phyloP scores from a whole-genome alignment of 202 grass and related monocot genomes.

The Hordeum pubiflorum region DNA sequence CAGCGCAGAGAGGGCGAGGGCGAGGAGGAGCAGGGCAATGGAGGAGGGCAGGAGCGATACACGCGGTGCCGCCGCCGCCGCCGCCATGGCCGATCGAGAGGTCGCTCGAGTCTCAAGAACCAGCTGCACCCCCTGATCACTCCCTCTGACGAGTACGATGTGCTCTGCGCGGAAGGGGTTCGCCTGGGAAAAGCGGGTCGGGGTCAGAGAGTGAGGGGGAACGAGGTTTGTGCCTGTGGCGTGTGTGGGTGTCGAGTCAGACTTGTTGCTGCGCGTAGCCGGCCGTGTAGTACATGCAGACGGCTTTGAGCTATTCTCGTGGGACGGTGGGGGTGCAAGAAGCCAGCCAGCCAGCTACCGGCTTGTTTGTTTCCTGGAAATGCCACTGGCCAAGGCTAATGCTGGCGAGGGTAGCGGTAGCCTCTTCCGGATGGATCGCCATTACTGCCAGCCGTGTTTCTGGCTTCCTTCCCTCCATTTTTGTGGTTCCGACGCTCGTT shows the following conservation, averaged over 20 bases:
- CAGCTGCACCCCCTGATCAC: not conserved
- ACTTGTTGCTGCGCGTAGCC: not conserved
- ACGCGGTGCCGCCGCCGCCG: not conserved
- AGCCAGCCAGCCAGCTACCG: not conserved
- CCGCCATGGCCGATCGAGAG: slow-evolving; percentile 8
- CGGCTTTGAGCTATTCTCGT: slow-evolving; percentile 41
- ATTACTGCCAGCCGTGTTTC: slow-evolving; percentile 6
- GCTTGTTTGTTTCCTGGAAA: not conserved
- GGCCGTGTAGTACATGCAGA: not conserved
- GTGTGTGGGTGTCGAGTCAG: not conserved
- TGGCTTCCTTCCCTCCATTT: not conserved
- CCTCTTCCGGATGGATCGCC: not conserved
- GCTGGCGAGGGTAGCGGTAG: too few relatives aligned
- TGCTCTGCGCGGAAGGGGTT: not conserved
- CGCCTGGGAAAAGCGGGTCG: not conserved
- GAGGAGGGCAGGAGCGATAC: slow-evolving; percentile 1
- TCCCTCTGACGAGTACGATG: not conserved
- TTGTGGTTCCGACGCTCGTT: not conserved
- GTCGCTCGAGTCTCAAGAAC: not conserved
- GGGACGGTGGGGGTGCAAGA: not conserved
- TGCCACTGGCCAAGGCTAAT: too few relatives aligned
- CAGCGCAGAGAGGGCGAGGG: slow-evolving; percentile 31
- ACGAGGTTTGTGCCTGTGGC: not conserved
- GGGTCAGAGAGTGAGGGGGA: not conserved
- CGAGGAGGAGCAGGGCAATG: slow-evolving; percentile 19